Conservation (phyloP, 1,284 basidiomycete genomes). For the Ustilago sp. region DNA sequence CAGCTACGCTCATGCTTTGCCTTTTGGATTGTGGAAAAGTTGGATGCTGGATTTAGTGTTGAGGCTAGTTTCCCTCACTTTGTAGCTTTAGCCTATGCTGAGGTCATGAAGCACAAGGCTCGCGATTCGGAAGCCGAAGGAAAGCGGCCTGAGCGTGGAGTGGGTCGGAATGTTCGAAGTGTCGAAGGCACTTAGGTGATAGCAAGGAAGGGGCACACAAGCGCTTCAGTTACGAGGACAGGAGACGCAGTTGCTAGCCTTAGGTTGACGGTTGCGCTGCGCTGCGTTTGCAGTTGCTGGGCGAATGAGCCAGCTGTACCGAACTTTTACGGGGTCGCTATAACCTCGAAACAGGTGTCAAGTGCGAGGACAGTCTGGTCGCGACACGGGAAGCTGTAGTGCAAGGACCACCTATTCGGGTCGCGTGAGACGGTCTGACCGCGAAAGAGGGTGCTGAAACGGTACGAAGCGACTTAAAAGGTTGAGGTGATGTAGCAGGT, state of each 20-base stretch:
- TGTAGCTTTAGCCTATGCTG: neutral
- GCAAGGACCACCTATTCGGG: neutral
- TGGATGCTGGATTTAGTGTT: neutral
- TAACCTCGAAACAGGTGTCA: neutral
- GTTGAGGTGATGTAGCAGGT: neutral
- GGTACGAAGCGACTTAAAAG: neutral
- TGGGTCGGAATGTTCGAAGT: neutral
- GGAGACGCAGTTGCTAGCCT: neutral
- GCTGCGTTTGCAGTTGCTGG: neutral
- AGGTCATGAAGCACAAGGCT: neutral
- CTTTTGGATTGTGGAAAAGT: neutral
- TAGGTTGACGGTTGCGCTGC: neutral
- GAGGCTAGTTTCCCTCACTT: neutral
- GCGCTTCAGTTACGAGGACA: neutral
- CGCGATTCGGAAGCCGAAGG: neutral
- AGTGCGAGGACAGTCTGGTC: neutral
- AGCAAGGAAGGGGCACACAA: neutral
- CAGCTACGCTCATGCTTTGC: conserved; percentile 49
- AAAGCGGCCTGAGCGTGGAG: neutral
- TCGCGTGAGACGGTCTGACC: neutral
- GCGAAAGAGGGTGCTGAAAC: neutral
- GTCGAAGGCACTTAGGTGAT: neutral
- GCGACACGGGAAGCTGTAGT: neutral
- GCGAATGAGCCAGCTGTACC: neutral
- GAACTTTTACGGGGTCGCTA: neutral